These are phyloP conservation scores for Jackrogersella minutella DNA, from an alignment of 495 filamentous ascomycete genomes.

Conservation along the genomic window DNA sequence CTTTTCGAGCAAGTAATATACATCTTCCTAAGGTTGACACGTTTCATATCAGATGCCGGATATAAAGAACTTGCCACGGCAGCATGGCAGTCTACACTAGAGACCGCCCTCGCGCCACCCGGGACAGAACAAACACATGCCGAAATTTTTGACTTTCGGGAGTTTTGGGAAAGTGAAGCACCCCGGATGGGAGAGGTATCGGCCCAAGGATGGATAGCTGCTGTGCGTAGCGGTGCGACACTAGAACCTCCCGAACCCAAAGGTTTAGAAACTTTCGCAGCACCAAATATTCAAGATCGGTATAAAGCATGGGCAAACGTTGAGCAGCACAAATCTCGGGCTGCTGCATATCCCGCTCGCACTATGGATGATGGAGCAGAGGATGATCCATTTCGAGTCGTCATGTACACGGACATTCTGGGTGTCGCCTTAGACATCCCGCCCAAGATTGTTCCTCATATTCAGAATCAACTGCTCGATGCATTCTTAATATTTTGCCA, in stretches of 20 bases:
- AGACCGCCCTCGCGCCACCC: conserved; percentile 68
- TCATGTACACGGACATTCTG: conserved; percentile 80
- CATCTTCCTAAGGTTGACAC: conserved; percentile 74
- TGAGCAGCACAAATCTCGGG: conserved; percentile 61
- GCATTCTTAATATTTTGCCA: conserved; percentile 74
- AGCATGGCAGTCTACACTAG: conserved; percentile 84
- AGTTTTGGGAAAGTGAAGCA: conserved; percentile 90
- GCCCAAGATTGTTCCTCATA: conserved; percentile 36
- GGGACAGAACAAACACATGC: conserved; percentile 36
- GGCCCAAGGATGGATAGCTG: conserved; percentile 74
- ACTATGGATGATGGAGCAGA: conserved; percentile 67
- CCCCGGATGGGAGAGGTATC: conserved; percentile 78
- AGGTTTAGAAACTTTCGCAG: conserved; percentile 12
- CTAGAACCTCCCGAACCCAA: conserved; percentile 52
- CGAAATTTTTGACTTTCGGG: conserved; percentile 62
- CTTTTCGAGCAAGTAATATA: conserved; percentile 68
- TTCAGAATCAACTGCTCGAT: conserved; percentile 63
- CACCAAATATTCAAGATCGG: conserved; percentile 47
- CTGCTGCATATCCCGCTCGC: conserved; percentile 69
- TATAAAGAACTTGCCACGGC: conserved; percentile 79
- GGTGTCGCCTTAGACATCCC: conserved; percentile 66
- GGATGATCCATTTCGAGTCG: conserved; percentile 80
- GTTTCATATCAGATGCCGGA: conserved; percentile 80
- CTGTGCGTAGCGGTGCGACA: conserved; percentile 46
- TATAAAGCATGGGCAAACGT: conserved; percentile 65